phyloP scores from a whole-genome alignment of 2,329 filamentous ascomycete genomes.

The Xylariaceae sp. region DNA sequence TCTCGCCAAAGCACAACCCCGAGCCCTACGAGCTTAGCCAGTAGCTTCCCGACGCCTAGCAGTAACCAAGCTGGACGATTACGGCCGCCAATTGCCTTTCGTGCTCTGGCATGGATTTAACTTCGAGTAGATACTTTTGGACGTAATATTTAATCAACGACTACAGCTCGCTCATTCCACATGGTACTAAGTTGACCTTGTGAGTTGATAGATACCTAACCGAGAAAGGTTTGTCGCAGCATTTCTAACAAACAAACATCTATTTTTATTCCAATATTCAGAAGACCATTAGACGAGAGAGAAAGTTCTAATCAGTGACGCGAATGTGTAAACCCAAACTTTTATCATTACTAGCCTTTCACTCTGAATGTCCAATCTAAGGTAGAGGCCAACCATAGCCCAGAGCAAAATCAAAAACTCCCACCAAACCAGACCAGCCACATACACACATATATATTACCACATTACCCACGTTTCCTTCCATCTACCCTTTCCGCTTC shows the following conservation, averaged over 20 bases:
- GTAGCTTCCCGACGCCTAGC: no score
- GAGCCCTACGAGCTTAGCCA: no score
- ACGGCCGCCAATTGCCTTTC: background rate
- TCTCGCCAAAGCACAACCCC: background rate
- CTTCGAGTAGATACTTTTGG: no score
- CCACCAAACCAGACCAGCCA: slow-evolving; percentile 9
- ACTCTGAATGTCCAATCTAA: slow-evolving; percentile 13
- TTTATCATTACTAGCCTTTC: slow-evolving; percentile 12
- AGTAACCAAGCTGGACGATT: background rate
- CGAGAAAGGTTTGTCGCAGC: no score
- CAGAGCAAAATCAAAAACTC: background rate
- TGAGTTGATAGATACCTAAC: background rate
- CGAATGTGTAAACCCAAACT: background rate
- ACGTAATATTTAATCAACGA: no score
- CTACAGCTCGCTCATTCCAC: no score
- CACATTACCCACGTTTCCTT: slow-evolving; percentile 19
- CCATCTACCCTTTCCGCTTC: slow-evolving; percentile 23
- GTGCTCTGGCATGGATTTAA: background rate
- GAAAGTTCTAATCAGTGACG: no score
- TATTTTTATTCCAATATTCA: no score
- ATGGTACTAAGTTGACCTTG: no score
- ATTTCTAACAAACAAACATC: no score
- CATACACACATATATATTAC: slow-evolving; percentile 8
- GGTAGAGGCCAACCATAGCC: background rate
- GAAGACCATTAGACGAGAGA: no score